Percentiles rank a stretch among this genome's conserved stretches.
phyloP scores from a whole-genome alignment of 306 rosid species.

The Quercus wislizeni region DNA sequence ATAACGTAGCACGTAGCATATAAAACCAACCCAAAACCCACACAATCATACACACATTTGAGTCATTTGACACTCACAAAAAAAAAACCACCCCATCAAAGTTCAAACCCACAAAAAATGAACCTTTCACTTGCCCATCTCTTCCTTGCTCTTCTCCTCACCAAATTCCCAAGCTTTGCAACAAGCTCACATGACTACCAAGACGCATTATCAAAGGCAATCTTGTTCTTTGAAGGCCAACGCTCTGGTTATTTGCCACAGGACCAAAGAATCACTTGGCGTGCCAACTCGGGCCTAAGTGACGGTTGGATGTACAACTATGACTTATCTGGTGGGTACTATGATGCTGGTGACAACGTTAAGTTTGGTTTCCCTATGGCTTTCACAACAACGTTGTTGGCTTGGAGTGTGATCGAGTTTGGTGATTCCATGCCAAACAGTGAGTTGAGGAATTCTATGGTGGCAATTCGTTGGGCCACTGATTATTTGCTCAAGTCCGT shows the following conservation, averaged over 20 bases:
- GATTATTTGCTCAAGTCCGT: slow-evolving; percentile 83
- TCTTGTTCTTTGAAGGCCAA: slow-evolving; percentile 85
- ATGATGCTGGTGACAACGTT: slow-evolving; percentile 93
- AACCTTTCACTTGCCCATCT: not conserved
- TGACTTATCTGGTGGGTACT: slow-evolving; percentile 90
- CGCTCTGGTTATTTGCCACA: slow-evolving; percentile 74
- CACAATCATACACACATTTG: not conserved
- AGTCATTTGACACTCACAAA: not conserved
- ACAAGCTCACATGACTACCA: slow-evolving; percentile 43
- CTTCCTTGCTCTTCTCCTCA: not conserved
- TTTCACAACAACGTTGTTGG: slow-evolving; percentile 83
- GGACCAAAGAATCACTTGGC: slow-evolving; percentile 65
- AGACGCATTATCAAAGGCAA: slow-evolving; percentile 77
- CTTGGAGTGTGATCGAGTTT: slow-evolving; percentile 92
- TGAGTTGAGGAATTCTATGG: slow-evolving; percentile 53
- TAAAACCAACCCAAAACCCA: slow-evolving; percentile 22
- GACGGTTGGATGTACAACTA: slow-evolving; percentile 71
- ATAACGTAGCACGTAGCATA: not conserved
- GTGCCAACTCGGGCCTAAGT: slow-evolving; percentile 60
- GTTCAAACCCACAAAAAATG: slow-evolving; percentile 19
- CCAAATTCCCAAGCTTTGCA: not conserved
- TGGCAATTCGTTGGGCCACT: slow-evolving; percentile 82
- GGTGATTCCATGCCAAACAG: slow-evolving; percentile 74
- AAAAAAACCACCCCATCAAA: not conserved
- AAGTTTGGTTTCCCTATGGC: slow-evolving; percentile 96